Conservation (phyloP, 192 early-diverging fungal genomes). For the Linnemannia elongata region DNA sequence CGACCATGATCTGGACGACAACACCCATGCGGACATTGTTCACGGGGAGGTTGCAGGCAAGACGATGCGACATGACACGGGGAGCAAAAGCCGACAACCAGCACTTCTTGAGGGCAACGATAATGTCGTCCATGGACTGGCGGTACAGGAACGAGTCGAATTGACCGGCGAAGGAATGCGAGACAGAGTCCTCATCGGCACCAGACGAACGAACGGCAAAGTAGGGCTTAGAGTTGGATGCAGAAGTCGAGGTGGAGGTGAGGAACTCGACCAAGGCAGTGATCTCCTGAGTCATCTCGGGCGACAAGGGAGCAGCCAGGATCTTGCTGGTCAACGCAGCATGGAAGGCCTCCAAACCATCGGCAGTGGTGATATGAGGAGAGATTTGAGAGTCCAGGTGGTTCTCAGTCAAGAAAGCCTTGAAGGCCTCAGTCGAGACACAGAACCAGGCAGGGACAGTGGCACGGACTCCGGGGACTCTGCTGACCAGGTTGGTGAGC, state of each 20-base stretch:
- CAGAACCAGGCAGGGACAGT: slow-evolving; percentile 56
- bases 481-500: slow-evolving; percentile 42
- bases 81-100: slow-evolving; percentile 66
- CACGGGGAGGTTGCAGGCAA: slow-evolving; percentile 58
- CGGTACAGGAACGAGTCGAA: slow-evolving; percentile 68
- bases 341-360: slow-evolving; percentile 51
- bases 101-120: slow-evolving; percentile 59
- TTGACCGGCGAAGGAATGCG: slow-evolving; percentile 67
- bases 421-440: slow-evolving; percentile 54
- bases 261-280: slow-evolving; percentile 33
- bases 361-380: slow-evolving; percentile 29
- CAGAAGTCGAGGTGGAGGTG: slow-evolving; percentile 18
- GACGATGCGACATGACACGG: slow-evolving; percentile 63
- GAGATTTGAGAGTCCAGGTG: slow-evolving; percentile 42
- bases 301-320: slow-evolving; percentile 37
- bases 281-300: slow-evolving; percentile 31
- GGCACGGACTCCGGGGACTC: slow-evolving; percentile 30
- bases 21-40: slow-evolving; percentile 63
- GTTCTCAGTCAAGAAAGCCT: slow-evolving; percentile 43
- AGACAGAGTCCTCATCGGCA: slow-evolving; percentile 66
- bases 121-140: slow-evolving; percentile 54
- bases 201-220: slow-evolving; percentile 63
- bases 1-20: slow-evolving; percentile 65
- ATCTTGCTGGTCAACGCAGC: slow-evolving; percentile 36
- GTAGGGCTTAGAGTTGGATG: slow-evolving; percentile 17